Conservation (phyloP, 805 yeast species). For the Zygosaccharomyces lentus region DNA sequence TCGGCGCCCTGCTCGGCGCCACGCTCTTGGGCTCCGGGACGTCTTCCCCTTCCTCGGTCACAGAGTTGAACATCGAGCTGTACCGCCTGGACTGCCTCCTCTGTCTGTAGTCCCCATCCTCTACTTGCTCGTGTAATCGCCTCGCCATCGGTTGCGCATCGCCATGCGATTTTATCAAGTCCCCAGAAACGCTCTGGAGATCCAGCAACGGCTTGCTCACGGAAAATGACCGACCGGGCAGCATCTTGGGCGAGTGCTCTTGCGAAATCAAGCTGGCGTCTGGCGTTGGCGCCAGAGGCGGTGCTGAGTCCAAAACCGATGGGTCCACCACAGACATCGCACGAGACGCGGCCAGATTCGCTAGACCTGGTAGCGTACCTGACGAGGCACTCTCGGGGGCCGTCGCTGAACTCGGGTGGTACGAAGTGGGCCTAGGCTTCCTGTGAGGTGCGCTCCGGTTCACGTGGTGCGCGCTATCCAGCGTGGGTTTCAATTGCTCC, state of each 20-base stretch:
- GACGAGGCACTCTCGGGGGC: conserved; percentile 3
- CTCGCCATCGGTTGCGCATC: conserved; percentile 21
- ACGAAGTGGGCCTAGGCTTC: conserved; percentile 80
- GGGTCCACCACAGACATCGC: conserved; percentile 6
- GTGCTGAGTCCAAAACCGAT: conserved; percentile 21
- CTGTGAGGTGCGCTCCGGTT: conserved; percentile 32
- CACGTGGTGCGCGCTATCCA: background rate
- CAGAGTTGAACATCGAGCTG: conserved; percentile 15
- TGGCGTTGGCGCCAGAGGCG: conserved; percentile 16
- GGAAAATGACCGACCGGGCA: conserved; percentile 23
- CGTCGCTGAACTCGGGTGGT: conserved; percentile 49
- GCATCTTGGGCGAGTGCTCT: conserved; percentile 21
- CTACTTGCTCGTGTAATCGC: conserved; percentile 23
- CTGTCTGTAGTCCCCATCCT: conserved; percentile 12
- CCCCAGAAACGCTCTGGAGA: conserved; percentile 36
- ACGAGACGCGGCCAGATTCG: conserved; percentile 25
- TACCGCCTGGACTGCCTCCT: conserved; percentile 18
- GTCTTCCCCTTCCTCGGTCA: conserved; percentile 15
- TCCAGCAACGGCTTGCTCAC: conserved; percentile 37
- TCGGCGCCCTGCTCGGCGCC: background rate
- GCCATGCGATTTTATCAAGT: conserved; percentile 33
- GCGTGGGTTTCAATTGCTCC: conserved; percentile 17
- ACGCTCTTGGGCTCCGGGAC: background rate
- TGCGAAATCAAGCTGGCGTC: conserved; percentile 11
- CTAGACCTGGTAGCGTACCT: conserved; percentile 13